These are phyloP conservation scores for Tulasnella calospora DNA, from an alignment of 768 basidiomycete genomes.

Conservation along the genomic window DNA sequence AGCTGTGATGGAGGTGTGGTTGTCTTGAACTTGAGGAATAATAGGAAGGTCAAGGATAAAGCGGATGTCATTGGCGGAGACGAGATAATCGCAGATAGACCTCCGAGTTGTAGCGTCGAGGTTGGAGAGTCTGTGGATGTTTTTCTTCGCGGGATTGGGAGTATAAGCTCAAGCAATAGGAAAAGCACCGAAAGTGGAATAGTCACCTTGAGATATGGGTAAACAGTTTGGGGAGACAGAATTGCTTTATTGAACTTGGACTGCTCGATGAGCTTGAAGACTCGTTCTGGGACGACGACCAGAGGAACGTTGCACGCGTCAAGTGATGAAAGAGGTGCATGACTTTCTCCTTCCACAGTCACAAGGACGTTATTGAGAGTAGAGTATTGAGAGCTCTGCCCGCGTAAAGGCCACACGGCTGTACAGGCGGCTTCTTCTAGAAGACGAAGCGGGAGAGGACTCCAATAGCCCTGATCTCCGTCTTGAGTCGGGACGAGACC, in stretches of 20 bases:
- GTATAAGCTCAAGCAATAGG: background rate
- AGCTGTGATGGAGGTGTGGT: background rate
- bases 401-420: background rate
- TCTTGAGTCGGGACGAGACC: slow-evolving; percentile 27
- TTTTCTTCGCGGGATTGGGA: background rate
- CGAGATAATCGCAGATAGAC: slow-evolving; percentile 12
- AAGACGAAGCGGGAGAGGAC: slow-evolving; percentile 40
- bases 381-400: background rate
- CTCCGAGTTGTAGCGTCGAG: background rate
- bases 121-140: background rate
- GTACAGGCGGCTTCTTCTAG: slow-evolving; percentile 31
- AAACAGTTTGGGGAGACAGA: background rate
- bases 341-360: background rate
- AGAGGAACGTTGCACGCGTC: background rate
- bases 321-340: background rate
- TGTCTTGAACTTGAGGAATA: background rate
- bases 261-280: background rate
- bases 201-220: slow-evolving; percentile 1
- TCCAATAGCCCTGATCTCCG: slow-evolving; percentile 38
- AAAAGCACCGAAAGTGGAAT: background rate
- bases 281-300: background rate
- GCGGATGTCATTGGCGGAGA: slow-evolving; percentile 14
- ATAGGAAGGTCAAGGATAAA: slow-evolving; percentile 1
- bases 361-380: background rate
- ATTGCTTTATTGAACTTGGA: background rate